Evolutionary conservation across 768 basidiomycete species (phyloP).

Genomic region (Suillus variegatus): DNA sequence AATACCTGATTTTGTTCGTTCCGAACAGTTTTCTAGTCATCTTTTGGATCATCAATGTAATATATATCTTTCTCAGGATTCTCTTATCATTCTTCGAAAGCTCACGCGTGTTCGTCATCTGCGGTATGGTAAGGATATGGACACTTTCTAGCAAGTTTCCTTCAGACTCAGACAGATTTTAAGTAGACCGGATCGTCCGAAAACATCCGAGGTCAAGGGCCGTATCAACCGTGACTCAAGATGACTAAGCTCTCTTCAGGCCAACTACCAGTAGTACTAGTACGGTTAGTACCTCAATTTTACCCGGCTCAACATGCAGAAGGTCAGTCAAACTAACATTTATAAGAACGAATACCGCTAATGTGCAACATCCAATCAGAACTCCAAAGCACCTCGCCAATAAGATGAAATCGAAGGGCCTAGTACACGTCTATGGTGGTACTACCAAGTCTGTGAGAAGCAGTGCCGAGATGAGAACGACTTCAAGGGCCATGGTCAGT

Average conservation of each 20-base stretch:
- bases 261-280: neutral
- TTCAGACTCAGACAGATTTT: slow-evolving; percentile 47
- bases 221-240: neutral
- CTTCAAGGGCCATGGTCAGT: slow-evolving; percentile 92
- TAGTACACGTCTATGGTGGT: slow-evolving; percentile 60
- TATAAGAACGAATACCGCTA: neutral
- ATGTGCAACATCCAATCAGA: slow-evolving; percentile 52
- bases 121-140: slow-evolving; percentile 1
- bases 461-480: slow-evolving; percentile 99
- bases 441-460: slow-evolving; percentile 98
- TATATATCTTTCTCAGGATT: no score
- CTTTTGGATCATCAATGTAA: no score
- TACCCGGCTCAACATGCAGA: slow-evolving; percentile 59
- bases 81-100: slow-evolving; percentile 66
- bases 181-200: slow-evolving; percentile 85
- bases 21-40: no score
- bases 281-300: neutral
- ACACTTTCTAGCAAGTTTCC: slow-evolving; percentile 24
- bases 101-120: slow-evolving; percentile 92
- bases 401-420: slow-evolving; percentile 95
- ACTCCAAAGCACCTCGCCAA: slow-evolving; percentile 91
- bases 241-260: neutral
- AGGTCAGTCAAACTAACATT: slow-evolving; percentile 44
- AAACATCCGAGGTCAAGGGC: slow-evolving; percentile 12
- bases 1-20: no score